Evolutionary conservation across 805 yeast genomes (phyloP).

Genomic region (Suhomyces emberorum): DNA sequence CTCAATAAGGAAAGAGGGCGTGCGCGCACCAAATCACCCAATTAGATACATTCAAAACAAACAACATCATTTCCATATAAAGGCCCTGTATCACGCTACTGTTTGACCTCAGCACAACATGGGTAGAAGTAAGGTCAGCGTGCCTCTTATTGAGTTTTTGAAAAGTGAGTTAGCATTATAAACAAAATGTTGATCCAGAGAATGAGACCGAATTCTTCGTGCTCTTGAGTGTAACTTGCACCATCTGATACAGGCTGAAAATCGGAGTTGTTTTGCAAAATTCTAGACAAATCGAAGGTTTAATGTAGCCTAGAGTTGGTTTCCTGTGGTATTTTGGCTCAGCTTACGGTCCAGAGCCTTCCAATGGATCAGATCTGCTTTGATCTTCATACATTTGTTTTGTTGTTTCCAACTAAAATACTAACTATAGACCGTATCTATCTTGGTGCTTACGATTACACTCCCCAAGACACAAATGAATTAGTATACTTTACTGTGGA

Average conservation of each 20-base stretch:
- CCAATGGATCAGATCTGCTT: too few relatives aligned
- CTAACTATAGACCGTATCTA: slow-evolving; percentile 58
- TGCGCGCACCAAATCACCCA: not conserved
- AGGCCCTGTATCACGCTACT: not conserved
- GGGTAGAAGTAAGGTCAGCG: slow-evolving; percentile 17
- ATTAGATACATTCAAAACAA: not conserved
- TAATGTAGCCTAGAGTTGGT: too few relatives aligned
- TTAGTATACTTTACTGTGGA: slow-evolving; percentile 88
- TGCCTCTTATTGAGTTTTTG: slow-evolving; percentile 43
- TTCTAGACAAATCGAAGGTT: too few relatives aligned
- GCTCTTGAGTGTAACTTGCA: too few relatives aligned
- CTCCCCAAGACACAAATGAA: slow-evolving; percentile 73
- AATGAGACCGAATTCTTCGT: too few relatives aligned
- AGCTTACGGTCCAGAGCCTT: too few relatives aligned
- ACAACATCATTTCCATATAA: not conserved
- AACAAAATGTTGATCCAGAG: too few relatives aligned
- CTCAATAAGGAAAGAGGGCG: not conserved
- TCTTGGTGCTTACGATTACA: slow-evolving; percentile 80
- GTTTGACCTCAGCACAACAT: slow-evolving; percentile 6
- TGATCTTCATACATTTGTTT: too few relatives aligned
- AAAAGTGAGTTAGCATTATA: slow-evolving; percentile 46
- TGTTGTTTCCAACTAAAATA: too few relatives aligned
- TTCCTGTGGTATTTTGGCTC: too few relatives aligned
- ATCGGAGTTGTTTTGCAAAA: too few relatives aligned
- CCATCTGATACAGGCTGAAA: too few relatives aligned